Evolutionary conservation across 495 filamentous ascomycete genomes (phyloP).

Genomic region (Hypoxylon cercidicola): DNA sequence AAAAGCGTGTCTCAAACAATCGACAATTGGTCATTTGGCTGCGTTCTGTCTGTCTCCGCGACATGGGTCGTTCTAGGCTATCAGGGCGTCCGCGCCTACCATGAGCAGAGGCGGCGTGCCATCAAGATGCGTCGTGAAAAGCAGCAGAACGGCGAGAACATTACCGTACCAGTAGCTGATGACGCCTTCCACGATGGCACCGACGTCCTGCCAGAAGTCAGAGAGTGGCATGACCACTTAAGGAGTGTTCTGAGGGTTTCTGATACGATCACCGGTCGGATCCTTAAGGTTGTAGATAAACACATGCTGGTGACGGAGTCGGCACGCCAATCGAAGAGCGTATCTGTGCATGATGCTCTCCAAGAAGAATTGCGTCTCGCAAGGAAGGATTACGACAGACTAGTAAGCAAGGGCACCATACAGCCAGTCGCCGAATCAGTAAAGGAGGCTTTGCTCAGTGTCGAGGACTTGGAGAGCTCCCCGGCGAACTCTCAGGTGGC

Average conservation of each 20-base stretch:
- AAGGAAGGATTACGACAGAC: conserved; percentile 4
- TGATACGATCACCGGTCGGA: conserved; percentile 16
- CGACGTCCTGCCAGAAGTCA: conserved; percentile 17
- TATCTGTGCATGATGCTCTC: neutral
- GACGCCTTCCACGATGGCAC: conserved; percentile 20
- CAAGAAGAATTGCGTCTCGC: neutral
- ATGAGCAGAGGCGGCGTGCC: conserved; percentile 6
- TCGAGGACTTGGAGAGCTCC: conserved; percentile 10
- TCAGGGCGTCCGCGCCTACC: conserved; percentile 24
- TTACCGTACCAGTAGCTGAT: conserved; percentile 14
- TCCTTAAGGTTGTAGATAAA: conserved; percentile 20
- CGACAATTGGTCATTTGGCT: conserved; percentile 57
- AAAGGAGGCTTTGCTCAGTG: conserved; percentile 12
- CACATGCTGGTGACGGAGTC: conserved; percentile 15
- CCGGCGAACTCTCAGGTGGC: neutral
- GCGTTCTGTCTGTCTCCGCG: conserved; percentile 54
- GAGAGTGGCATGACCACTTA: conserved; percentile 11
- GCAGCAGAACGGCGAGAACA: neutral
- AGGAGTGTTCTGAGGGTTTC: conserved; percentile 4
- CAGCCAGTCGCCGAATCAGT: conserved; percentile 4
- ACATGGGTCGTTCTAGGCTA: conserved; percentile 54
- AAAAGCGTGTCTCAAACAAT: conserved; percentile 46
- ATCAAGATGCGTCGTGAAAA: conserved; percentile 17
- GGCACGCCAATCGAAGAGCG: neutral
- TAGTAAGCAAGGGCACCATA: neutral